Percentiles rank a stretch among this genome's conserved stretches.
phyloP scores from a whole-genome alignment of 345 rosid genomes.

The Hibiscus trionum region DNA sequence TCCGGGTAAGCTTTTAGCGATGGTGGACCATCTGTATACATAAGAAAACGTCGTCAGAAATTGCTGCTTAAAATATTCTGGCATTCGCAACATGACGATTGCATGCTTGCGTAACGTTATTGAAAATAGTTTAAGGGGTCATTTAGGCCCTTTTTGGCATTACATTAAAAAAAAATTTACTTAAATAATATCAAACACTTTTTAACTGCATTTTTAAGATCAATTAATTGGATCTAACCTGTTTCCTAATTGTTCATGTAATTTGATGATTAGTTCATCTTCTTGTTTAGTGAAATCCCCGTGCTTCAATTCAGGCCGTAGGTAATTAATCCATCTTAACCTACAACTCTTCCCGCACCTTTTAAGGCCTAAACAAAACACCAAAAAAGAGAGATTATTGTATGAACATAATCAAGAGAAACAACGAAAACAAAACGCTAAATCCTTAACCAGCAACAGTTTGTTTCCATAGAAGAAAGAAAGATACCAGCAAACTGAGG shows the following conservation, averaged over 20 bases:
- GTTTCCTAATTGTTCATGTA: slow-evolving; percentile 20
- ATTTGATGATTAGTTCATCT: slow-evolving; percentile 24
- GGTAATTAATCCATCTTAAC: slow-evolving; percentile 38
- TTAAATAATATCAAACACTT: too few relatives aligned
- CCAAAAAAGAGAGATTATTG: neutral
- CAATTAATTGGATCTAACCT: neutral
- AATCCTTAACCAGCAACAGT: too few relatives aligned
- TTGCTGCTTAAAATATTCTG: neutral
- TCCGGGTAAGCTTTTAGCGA: slow-evolving; percentile 25
- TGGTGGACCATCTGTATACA: slow-evolving; percentile 30
- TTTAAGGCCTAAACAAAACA: slow-evolving; percentile 19
- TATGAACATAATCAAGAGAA: neutral
- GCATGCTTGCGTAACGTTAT: neutral
- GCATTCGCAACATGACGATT: neutral
- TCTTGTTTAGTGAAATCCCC: slow-evolving; percentile 31
- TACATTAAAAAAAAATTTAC: too few relatives aligned
- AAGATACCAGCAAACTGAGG: slow-evolving; percentile 30
- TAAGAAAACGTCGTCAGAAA: neutral
- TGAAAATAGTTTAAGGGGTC: neutral
- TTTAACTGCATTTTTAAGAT: too few relatives aligned
- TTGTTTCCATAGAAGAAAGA: neutral
- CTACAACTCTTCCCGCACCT: slow-evolving; percentile 46
- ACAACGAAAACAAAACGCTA: too few relatives aligned
- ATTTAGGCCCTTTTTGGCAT: too few relatives aligned
- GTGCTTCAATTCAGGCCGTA: slow-evolving; percentile 28